Evolutionary conservation across 1,284 basidiomycete genomes (phyloP).

Genomic region (Austroboletus olivaceoglutinosus): DNA sequence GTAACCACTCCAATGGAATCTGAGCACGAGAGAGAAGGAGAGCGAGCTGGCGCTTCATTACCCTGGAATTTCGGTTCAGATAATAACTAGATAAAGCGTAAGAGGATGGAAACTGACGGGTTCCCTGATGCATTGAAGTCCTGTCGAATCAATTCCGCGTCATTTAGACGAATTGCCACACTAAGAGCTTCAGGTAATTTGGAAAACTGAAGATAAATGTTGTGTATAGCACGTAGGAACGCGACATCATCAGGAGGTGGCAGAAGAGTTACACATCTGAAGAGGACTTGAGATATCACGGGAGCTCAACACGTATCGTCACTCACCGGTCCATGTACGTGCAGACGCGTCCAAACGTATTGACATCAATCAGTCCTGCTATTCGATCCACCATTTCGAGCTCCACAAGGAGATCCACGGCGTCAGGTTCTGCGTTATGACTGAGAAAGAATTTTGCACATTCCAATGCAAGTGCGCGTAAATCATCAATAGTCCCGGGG

Average conservation of each 20-base stretch:
- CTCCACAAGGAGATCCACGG: slow-evolving; percentile 94
- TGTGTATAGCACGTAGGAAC: slow-evolving; percentile 89
- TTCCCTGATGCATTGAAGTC: slow-evolving; percentile 90
- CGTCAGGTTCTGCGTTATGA: slow-evolving; percentile 98
- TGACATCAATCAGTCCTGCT: slow-evolving; percentile 75
- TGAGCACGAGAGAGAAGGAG: slow-evolving; percentile 92
- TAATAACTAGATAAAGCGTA: not conserved
- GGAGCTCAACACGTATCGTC: not conserved
- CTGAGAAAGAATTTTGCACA: slow-evolving; percentile 90
- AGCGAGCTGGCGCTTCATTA: slow-evolving; percentile 96
- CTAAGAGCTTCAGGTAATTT: slow-evolving; percentile 92
- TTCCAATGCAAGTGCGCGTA: slow-evolving; percentile 77
- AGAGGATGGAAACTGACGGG: slow-evolving; percentile 49
- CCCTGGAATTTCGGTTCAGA: slow-evolving; percentile 39
- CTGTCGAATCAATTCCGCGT: slow-evolving; percentile 74
- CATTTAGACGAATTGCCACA: slow-evolving; percentile 84
- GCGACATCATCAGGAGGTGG: slow-evolving; percentile 91
- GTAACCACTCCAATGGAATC: slow-evolving; percentile 89
- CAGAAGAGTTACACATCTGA: slow-evolving; percentile 86
- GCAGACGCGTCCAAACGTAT: slow-evolving; percentile 93
- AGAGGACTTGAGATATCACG: slow-evolving; percentile 11
- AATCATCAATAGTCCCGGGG: slow-evolving; percentile 65
- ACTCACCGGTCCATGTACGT: slow-evolving; percentile 94
- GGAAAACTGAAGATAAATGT: slow-evolving; percentile 85
- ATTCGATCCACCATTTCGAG: slow-evolving; percentile 88